phyloP scores from a whole-genome alignment of 163 green algal genomes.

The Scenedesmus sp. region DNA sequence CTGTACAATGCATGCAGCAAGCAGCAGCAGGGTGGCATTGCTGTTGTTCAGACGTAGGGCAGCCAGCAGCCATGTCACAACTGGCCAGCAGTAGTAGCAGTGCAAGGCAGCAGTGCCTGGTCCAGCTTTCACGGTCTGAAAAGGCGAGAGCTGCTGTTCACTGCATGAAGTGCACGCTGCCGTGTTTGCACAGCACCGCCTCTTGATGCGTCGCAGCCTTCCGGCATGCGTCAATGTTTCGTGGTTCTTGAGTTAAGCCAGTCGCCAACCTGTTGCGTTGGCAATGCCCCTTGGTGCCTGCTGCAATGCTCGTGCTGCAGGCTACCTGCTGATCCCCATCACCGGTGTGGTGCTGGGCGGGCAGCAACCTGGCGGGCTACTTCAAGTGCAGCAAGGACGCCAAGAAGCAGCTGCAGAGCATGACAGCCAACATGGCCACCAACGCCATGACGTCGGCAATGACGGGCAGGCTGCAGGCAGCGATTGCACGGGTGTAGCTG shows the following conservation, averaged over 20 bases:
- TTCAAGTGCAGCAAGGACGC: slow-evolving; percentile 88
- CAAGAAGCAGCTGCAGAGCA: slow-evolving; percentile 71
- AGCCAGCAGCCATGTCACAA: neutral
- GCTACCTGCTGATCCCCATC: slow-evolving; percentile 71
- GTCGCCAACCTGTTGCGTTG: no score
- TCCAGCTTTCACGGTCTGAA: neutral
- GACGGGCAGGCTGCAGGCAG: slow-evolving; percentile 48
- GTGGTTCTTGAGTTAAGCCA: no score
- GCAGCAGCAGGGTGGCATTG: neutral
- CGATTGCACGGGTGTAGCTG: slow-evolving; percentile 37
- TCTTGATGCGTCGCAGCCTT: no score
- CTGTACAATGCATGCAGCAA: neutral
- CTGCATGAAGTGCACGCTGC: neutral
- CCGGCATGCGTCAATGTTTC: no score
- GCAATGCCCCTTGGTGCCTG: neutral
- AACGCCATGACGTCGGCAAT: slow-evolving; percentile 50
- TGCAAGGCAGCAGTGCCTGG: neutral
- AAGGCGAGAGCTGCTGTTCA: neutral
- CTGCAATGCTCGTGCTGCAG: slow-evolving; percentile 20
- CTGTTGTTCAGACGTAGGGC: neutral
- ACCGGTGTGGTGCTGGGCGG: slow-evolving; percentile 87
- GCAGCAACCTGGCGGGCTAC: slow-evolving; percentile 91
- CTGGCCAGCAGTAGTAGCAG: neutral
- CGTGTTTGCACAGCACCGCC: neutral
- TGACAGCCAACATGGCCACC: slow-evolving; percentile 59